Percentiles rank a stretch among this genome's conserved stretches.
Conservation (phyloP, 129 eudicot genomes). For the Chrysanthemum lavandulifolium region DNA sequence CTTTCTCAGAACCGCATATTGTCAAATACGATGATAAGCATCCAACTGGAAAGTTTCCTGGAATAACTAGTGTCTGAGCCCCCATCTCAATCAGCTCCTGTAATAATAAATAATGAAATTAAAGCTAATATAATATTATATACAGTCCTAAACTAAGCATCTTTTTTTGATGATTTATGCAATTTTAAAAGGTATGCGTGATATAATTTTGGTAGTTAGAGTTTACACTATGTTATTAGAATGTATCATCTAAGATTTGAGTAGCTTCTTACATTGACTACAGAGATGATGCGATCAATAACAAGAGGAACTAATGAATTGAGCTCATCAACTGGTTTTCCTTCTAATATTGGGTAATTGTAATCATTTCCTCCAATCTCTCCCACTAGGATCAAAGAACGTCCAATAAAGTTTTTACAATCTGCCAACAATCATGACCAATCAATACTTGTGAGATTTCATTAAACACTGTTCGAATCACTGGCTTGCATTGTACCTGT, state of each 20-base stretch:
- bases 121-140: too few species aligned
- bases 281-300: slow-evolving; percentile 36
- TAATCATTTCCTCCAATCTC: slow-evolving; percentile 78
- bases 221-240: too few species aligned
- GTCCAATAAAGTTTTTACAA: slow-evolving; percentile 33
- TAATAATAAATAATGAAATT: background rate
- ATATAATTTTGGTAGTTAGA: background rate
- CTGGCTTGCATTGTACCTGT: too few species aligned
- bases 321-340: slow-evolving; percentile 26
- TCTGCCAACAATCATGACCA: slow-evolving; percentile 30
- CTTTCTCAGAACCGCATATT: slow-evolving; percentile 8
- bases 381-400: slow-evolving; percentile 56
- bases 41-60: slow-evolving; percentile 42
- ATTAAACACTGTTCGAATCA: too few species aligned
- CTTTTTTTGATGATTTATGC: too few species aligned
- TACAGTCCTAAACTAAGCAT: too few species aligned
- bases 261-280: slow-evolving; percentile 38
- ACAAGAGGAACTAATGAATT: slow-evolving; percentile 33
- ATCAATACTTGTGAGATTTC: background rate
- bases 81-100: slow-evolving; percentile 38
- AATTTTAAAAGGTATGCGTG: too few species aligned
- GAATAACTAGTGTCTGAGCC: slow-evolving; percentile 33
- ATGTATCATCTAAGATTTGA: background rate
- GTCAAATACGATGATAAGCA: slow-evolving; percentile 27
- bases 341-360: slow-evolving; percentile 36